Percentiles rank a stretch among this genome's conserved stretches.
These are phyloP conservation scores for Abortiporus biennis DNA, from an alignment of 1,284 basidiomycete species.

Conservation along the genomic window DNA sequence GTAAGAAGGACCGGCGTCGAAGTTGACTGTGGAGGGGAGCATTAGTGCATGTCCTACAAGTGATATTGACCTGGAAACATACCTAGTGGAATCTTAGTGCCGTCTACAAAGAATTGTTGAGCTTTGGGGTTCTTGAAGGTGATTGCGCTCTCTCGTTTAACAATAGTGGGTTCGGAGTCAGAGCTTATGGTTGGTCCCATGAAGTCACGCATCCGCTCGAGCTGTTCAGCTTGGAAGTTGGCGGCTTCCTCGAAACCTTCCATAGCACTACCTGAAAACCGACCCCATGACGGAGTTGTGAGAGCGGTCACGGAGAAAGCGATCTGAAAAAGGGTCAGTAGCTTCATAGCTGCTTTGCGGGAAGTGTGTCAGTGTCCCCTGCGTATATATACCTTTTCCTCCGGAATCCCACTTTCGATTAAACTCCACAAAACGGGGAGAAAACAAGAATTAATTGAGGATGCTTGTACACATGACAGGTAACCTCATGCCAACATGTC, in stretches of 20 bases:
- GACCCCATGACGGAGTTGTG: conserved; percentile 2
- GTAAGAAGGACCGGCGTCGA: conserved; percentile 72
- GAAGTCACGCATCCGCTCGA: conserved; percentile 36
- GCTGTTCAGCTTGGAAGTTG: conserved; percentile 43
- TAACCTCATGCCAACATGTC: too few species aligned
- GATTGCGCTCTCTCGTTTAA: conserved; percentile 31
- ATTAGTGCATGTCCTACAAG: conserved; percentile 27
- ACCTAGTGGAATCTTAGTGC: conserved; percentile 51
- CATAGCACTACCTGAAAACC: conserved; percentile 23
- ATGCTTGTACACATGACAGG: too few species aligned
- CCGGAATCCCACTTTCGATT: too few species aligned
- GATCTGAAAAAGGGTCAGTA: too few species aligned
- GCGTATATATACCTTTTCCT: too few species aligned
- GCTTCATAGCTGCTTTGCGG: too few species aligned
- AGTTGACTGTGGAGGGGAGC: conserved; percentile 35
- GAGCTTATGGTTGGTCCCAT: too few species aligned
- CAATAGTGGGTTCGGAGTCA: conserved; percentile 12
- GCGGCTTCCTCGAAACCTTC: conserved; percentile 35
- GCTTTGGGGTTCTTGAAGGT: conserved; percentile 67
- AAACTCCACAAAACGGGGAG: too few species aligned
- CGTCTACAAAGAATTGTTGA: conserved; percentile 67
- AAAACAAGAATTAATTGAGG: too few species aligned
- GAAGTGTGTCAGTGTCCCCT: too few species aligned
- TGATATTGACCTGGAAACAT: conserved; percentile 25
- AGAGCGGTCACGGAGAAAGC: too few species aligned